phyloP scores from a whole-genome alignment of 345 rosid genomes.

The Physaria fendleri region DNA sequence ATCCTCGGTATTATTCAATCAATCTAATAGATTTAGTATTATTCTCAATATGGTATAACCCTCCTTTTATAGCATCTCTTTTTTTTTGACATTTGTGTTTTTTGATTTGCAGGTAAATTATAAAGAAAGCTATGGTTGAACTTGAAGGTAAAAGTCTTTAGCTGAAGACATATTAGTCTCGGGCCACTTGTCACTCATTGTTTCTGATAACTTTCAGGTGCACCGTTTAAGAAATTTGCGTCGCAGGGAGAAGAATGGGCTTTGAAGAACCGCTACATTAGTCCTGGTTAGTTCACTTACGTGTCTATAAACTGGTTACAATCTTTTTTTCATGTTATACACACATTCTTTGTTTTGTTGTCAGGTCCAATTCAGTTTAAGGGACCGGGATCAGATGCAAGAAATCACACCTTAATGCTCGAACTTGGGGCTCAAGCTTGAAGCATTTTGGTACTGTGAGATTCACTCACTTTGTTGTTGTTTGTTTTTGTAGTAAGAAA shows the following conservation, averaged over 20 bases:
- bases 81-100: background rate
- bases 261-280: slow-evolving; percentile 59
- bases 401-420: slow-evolving; percentile 60
- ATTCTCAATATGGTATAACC: too few relatives aligned
- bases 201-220: slow-evolving; percentile 44
- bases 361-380: slow-evolving; percentile 88
- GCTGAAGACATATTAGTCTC: background rate
- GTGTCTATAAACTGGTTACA: background rate
- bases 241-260: slow-evolving; percentile 86
- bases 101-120: slow-evolving; percentile 55
- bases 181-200: background rate
- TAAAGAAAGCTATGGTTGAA: slow-evolving; percentile 99
- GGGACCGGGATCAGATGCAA: slow-evolving; percentile 62
- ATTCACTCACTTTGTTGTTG: slow-evolving; percentile 6
- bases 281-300: slow-evolving; percentile 67
- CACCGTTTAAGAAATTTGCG: slow-evolving; percentile 77
- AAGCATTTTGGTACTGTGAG: background rate
- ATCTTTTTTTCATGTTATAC: background rate
- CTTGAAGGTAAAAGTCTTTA: slow-evolving; percentile 61
- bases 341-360: background rate
- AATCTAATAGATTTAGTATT: too few relatives aligned
- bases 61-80: background rate
- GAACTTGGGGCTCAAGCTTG: slow-evolving; percentile 69
- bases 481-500: slow-evolving; percentile 7
- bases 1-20: too few relatives aligned